phyloP scores from a whole-genome alignment of 306 rosid genomes.

The Lathyrus aphaca region DNA sequence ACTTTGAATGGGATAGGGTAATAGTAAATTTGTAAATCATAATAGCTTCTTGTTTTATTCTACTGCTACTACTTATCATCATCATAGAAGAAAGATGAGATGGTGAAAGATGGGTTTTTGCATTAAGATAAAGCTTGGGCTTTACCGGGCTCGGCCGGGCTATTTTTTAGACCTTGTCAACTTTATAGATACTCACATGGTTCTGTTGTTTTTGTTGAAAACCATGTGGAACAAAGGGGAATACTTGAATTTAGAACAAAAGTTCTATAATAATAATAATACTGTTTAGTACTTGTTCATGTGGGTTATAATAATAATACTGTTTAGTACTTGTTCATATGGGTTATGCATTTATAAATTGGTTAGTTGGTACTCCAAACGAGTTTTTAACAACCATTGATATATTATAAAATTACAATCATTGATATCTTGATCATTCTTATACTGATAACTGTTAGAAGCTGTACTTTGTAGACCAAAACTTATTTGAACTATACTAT shows the following conservation, averaged over 20 bases:
- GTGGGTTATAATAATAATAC: background rate
- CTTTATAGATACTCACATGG: conserved; percentile 65
- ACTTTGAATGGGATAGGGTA: conserved; percentile 52
- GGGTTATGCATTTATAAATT: no score
- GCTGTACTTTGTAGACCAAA: no score
- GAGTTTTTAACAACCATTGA: conserved; percentile 3
- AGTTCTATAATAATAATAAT: conserved; percentile 30
- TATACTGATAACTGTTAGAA: no score
- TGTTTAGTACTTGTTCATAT: conserved; percentile 32
- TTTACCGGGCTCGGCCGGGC: conserved; percentile 59
- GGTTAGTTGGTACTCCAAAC: conserved; percentile 5
- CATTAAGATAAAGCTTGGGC: conserved; percentile 55
- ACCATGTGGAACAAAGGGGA: conserved; percentile 70
- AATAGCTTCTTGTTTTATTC: conserved; percentile 63
- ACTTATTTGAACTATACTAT: conserved; percentile 12
- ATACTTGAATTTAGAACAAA: conserved; percentile 35
- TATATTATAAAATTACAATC: background rate
- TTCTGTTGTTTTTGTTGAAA: conserved; percentile 71
- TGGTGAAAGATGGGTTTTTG: conserved; percentile 54
- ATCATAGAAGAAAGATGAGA: conserved; percentile 48
- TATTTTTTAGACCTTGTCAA: conserved; percentile 72
- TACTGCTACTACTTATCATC: conserved; percentile 38
- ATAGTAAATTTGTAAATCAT: conserved; percentile 91
- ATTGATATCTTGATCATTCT: background rate
- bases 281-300: conserved; percentile 33